Percentiles rank a stretch among this genome's conserved stretches.
phyloP scores from a whole-genome alignment of 2,329 filamentous ascomycete genomes.

The Westerdykella ornata region DNA sequence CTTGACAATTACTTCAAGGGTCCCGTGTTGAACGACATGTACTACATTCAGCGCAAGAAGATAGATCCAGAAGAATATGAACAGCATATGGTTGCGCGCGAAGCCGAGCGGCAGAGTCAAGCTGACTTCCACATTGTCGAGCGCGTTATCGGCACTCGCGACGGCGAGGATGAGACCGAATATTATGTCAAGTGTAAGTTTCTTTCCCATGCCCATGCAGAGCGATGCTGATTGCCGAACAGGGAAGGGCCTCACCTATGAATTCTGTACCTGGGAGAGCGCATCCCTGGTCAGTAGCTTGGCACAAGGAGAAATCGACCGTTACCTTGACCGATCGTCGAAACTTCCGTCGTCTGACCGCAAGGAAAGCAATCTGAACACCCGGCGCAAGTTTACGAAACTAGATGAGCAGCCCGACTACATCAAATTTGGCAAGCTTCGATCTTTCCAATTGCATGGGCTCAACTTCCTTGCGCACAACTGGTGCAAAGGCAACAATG shows the following conservation, averaged over 20 bases:
- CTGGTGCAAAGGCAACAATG: slow-evolving; percentile 90
- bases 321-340: slow-evolving; percentile 76
- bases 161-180: slow-evolving; percentile 72
- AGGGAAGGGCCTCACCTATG: slow-evolving; percentile 83
- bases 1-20: slow-evolving; percentile 94
- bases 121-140: slow-evolving; percentile 90
- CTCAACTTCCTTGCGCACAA: slow-evolving; percentile 94
- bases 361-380: slow-evolving; percentile 66
- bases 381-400: slow-evolving; percentile 47
- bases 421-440: slow-evolving; percentile 74
- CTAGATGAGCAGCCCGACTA: slow-evolving; percentile 82
- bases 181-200: slow-evolving; percentile 83
- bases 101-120: slow-evolving; percentile 80
- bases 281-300: slow-evolving; percentile 67
- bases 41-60: slow-evolving; percentile 49
- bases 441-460: slow-evolving; percentile 88
- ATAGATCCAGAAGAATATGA: slow-evolving; percentile 78
- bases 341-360: slow-evolving; percentile 75
- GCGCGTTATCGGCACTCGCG: slow-evolving; percentile 76
- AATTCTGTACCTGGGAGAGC: slow-evolving; percentile 89
- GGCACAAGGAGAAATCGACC: slow-evolving; percentile 85
- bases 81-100: slow-evolving; percentile 90
- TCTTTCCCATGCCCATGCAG: not conserved
- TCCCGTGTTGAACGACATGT: slow-evolving; percentile 70
- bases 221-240: slow-evolving; percentile 13